Base-by-base conservation (phyloP, 2,329 filamentous ascomycete species). In the Trichophyton verrucosum region DNA sequence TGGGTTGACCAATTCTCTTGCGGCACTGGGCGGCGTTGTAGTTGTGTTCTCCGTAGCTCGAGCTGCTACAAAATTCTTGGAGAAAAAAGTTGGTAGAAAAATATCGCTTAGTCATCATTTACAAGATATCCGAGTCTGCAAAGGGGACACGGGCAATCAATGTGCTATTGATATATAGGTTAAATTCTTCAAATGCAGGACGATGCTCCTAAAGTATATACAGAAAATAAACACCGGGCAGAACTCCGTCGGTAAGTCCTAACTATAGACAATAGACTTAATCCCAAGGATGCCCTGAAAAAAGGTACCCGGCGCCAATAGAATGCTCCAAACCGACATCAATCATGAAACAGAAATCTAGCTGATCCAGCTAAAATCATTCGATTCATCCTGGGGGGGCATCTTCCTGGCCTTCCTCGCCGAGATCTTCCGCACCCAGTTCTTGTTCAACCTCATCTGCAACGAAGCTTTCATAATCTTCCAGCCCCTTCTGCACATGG, bases 391-490 rank as follows among this genome's bases (percentile, higher is more conserved):
- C 22, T 51, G 22, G 11, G 22, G 22, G 22, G 8, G 33, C 27
- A 13, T 38, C 30, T 15, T 27, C 30, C n/a, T 59, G 40, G 22
- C n/a, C 57, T 24, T 11, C 27, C 9, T 30, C 42, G 15, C 27
- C 44, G 30, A 44, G 42, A 27, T 38, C 82, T 42, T 87, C 86
- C 46, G 80, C 83, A n/a, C 85, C 84, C 22, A 91, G 77, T 75
- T 91, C 88, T 70, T 86, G 84, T 76, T 95, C 89, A n/a, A 96
- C 85, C 76, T 97, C 92, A 66, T 95, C 89, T 1, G 89, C 86
- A 5, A 96, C 90, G 71, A 96, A 96, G 61, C 86, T 85, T 75
- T 99, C 94, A 73, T 96, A 97, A 69, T 94, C 89, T 71, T 96
- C 92, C 60, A 99, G 78, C 62, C 85, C 87, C 76, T 91, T 91